A percentile compares a stretch with the other conserved stretches of the same genome.
Conservation (phyloP, 1,284 basidiomycete species). For the Sporisorium reilianum region DNA sequence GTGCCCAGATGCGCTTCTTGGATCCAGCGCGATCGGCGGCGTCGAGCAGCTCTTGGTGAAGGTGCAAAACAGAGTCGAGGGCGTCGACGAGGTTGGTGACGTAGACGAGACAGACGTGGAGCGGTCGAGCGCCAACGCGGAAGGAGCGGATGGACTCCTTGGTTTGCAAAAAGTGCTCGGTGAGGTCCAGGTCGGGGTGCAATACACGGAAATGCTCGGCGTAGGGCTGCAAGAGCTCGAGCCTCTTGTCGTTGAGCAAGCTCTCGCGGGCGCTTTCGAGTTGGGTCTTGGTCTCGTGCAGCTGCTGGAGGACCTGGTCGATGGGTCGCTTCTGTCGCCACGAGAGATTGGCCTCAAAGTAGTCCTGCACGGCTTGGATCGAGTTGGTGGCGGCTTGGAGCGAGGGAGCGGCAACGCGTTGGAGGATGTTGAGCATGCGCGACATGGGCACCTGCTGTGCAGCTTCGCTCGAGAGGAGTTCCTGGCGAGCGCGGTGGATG, state of each 20-base stretch:
- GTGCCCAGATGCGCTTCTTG: constrained; percentile 73
- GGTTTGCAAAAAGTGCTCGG: constrained; percentile 41
- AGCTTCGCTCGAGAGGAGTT: constrained; percentile 70
- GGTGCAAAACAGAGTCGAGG: constrained; percentile 71
- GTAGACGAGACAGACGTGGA: constrained; percentile 73
- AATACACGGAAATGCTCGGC: constrained; percentile 43
- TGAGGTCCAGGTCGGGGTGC: constrained; percentile 40
- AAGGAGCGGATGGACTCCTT: constrained; percentile 30
- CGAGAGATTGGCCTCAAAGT: constrained; percentile 63
- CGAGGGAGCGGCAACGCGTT: constrained; percentile 67
- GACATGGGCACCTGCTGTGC: constrained; percentile 71
- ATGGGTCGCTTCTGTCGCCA: constrained; percentile 51
- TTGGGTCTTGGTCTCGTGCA: constrained; percentile 70
- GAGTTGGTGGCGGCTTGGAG: constrained; percentile 69
- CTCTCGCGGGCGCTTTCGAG: constrained; percentile 22
- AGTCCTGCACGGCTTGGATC: constrained; percentile 69
- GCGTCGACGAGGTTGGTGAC: constrained; percentile 72
- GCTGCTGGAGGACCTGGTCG: constrained; percentile 43
- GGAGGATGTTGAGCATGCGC: constrained; percentile 73
- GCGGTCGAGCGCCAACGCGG: constrained; percentile 69
- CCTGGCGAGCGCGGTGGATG: constrained; percentile 68
- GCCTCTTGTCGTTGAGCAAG: constrained; percentile 71
- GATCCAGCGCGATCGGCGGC: constrained; percentile 70
- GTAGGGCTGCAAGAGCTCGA: constrained; percentile 72
- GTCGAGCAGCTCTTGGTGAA: constrained; percentile 72